Evolutionary conservation across 1,284 basidiomycete species (phyloP).

Genomic region (Trametes pubescens): DNA sequence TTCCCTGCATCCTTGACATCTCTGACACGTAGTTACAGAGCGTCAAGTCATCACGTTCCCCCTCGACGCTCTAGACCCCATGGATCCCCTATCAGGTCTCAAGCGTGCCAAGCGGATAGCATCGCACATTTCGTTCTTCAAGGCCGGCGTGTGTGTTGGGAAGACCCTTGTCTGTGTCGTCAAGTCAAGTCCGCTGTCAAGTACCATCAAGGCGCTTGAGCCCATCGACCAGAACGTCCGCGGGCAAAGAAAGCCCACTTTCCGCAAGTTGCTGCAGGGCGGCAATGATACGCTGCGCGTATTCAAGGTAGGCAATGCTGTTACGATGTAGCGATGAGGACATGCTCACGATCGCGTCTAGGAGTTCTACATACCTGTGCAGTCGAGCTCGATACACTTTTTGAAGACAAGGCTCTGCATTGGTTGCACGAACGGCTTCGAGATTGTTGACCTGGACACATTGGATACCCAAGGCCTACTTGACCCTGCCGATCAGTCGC

Average conservation of each 20-base stretch:
- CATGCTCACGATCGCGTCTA: conserved; percentile 43
- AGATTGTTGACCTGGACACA: conserved; percentile 98
- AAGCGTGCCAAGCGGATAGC: conserved; percentile 96
- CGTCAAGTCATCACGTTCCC: conserved; percentile 97
- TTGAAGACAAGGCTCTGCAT: conserved; percentile 98
- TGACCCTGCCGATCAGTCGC: conserved; percentile 90
- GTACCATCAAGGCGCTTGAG: conserved; percentile 97
- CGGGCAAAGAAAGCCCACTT: conserved; percentile 89
- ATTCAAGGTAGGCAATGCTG: conserved; percentile 76
- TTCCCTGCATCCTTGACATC: neutral
- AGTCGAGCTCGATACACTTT: conserved; percentile 97
- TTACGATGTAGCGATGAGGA: neutral
- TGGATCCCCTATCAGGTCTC: conserved; percentile 90
- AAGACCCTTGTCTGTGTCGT: conserved; percentile 98
- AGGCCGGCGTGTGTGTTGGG: conserved; percentile 92
- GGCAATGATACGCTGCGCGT: conserved; percentile 94
- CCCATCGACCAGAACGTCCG: conserved; percentile 92
- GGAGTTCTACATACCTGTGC: conserved; percentile 99
- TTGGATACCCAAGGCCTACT: conserved; percentile 96
- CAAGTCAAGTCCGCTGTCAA: conserved; percentile 93
- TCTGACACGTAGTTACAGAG: conserved; percentile 57
- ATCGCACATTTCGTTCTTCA: conserved; percentile 98
- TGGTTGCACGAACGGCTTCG: conserved; percentile 98
- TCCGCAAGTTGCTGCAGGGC: conserved; percentile 92
- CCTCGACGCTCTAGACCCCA: conserved; percentile 90